Conservation (phyloP, 2,329 filamentous ascomycete species). For the Hymenoscyphus infarciens region DNA sequence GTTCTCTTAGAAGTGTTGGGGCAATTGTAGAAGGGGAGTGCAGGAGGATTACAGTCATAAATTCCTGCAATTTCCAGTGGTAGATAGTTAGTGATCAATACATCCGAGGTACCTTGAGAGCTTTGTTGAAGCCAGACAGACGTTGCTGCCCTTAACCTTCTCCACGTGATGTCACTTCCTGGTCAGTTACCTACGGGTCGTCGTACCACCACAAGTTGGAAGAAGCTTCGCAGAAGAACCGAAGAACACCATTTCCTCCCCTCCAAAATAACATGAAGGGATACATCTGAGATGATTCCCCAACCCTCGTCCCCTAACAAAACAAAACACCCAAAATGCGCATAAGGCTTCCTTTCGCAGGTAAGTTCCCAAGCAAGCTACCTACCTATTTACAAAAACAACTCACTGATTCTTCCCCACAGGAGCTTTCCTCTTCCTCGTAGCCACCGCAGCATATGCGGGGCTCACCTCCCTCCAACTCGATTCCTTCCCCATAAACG, state of each 20-base stretch:
- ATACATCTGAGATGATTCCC: not conserved
- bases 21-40: too few species aligned
- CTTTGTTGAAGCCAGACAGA: too few species aligned
- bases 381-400: slow-evolving; percentile 4
- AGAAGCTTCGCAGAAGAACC: slow-evolving; percentile 1
- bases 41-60: too few species aligned
- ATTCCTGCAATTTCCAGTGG: too few species aligned
- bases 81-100: too few species aligned
- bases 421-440: slow-evolving; percentile 69
- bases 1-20: too few species aligned
- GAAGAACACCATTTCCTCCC: slow-evolving; percentile 1
- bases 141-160: not conserved
- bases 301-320: not conserved
- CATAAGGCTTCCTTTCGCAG: slow-evolving; percentile 84
- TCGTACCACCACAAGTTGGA: slow-evolving; percentile 2
- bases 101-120: too few species aligned
- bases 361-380: slow-evolving; percentile 47
- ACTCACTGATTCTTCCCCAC: slow-evolving; percentile 18
- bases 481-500: slow-evolving; percentile 60
- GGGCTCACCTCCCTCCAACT: slow-evolving; percentile 67
- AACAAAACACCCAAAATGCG: slow-evolving; percentile 54
- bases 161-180: not conserved
- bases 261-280: not conserved
- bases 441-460: slow-evolving; percentile 71
- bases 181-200: not conserved